Conservation (phyloP, 192 early-diverging fungal genomes). For the Haplosporangium gracile region DNA sequence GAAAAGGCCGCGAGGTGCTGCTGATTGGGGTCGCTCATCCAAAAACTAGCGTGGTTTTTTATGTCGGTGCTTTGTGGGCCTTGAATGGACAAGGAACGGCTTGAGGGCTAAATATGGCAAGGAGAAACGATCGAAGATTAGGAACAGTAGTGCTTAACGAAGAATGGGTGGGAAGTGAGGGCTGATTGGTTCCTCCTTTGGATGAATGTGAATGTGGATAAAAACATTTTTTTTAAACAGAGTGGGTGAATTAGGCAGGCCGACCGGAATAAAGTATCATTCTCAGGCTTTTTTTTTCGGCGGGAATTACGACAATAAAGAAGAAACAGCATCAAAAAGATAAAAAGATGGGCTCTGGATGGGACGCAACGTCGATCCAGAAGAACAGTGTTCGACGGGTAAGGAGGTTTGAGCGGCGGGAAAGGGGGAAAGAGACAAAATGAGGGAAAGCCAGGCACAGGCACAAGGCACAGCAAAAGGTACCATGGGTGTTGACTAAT, state of each 20-base stretch:
- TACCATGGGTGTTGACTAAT: not conserved
- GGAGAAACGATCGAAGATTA: constrained; percentile 4
- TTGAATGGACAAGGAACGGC: not conserved
- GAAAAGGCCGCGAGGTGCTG: constrained; percentile 12
- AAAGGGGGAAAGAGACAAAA: not conserved
- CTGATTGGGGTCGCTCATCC: constrained; percentile 23
- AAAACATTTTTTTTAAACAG: not conserved
- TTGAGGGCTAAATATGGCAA: not conserved
- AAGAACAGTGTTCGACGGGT: not conserved
- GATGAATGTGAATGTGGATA: not conserved
- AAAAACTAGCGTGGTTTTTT: not conserved
- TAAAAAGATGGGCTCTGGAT: constrained; percentile 2
- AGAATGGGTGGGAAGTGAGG: not conserved
- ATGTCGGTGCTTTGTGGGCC: not conserved
- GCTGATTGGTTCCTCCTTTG: not conserved
- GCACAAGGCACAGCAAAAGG: not conserved
- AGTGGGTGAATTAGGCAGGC: not conserved
- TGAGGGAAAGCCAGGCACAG: not conserved
- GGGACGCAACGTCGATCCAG: constrained; percentile 3
- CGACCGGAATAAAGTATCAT: not conserved
- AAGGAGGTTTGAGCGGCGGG: not conserved
- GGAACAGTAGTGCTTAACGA: constrained; percentile 1
- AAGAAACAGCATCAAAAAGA: not conserved
- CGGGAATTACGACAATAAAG: not conserved
- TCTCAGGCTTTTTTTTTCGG: not conserved